Evolutionary conservation across 805 yeast species (phyloP), one percentile per base, ranked within the genome.

Genomic region (Wickerhamomyces bisporus): DNA sequence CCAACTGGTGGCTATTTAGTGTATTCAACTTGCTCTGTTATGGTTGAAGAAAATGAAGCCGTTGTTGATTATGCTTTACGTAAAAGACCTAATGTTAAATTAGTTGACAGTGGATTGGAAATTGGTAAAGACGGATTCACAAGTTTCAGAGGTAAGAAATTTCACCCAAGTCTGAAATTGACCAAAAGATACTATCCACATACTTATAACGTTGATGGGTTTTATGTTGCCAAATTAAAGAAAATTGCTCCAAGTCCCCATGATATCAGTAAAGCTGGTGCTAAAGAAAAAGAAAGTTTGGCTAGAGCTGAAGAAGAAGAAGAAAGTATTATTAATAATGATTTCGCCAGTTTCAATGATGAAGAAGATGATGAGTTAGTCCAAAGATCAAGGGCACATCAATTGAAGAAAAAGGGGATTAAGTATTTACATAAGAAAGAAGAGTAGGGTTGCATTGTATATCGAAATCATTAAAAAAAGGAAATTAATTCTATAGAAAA

Each of bases 121-220:
- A 93, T 93, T 46, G 99, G 99, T 64, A 88, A 87, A 57, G 95
- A 86, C 53, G 99, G 98, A 6, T 93, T 91, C 66, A 81, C 95
- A 5, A 80, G 89, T 28, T 93, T 73, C 69, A 75, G 98, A 61
- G 99, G 98, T 35, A 91, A 89, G 64, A 85, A 77, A 40, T 93
- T 89, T 71, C 79, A 84, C 59, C 75, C 86, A 31, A 77, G 76
- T 50, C 61, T 93, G 39, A 75, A 77, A 35, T 66, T 91, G 52
- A 89, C 98, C 3, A 79, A 96, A 70, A 79, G 99, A 63, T 93
- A 91, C 65, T 93, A 93, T 61, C 99, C 99, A 39, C 99, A 93
- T 66, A 89, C 96, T 20, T 93, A 93, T 61, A 93, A 93, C 62
- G 98, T 93, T 39, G 99, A 93, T 65, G 99, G 99, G 18, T 93